A percentile compares a stretch with the other conserved stretches of the same genome.
Evolutionary conservation across 352 stramenopile species (phyloP).

Genomic region (Thraustochytrium striatum): DNA sequence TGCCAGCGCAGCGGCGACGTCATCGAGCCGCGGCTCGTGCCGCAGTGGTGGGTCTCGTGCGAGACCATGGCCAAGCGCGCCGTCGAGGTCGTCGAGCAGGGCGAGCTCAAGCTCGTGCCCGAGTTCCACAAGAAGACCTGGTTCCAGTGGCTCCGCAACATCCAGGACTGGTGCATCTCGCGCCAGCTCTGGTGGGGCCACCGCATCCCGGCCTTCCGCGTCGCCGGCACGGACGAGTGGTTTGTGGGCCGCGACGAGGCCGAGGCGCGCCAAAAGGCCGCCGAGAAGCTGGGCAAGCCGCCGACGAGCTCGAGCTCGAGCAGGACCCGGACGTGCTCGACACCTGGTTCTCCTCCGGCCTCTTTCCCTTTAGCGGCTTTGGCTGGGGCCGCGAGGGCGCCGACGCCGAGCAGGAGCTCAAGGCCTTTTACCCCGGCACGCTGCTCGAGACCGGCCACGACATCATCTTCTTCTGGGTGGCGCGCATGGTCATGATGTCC

Average conservation of each 20-base stretch:
- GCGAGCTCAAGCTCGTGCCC: slow-evolving; percentile 67
- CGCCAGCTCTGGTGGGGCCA: slow-evolving; percentile 99
- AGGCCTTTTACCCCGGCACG: slow-evolving; percentile 79
- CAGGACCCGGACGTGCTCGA: slow-evolving; percentile 99
- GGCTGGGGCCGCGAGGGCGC: slow-evolving; percentile 87
- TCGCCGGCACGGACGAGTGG: slow-evolving; percentile 61
- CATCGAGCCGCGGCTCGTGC: slow-evolving; percentile 52
- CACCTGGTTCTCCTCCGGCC: slow-evolving; percentile 95
- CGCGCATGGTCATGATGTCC: slow-evolving; percentile 99
- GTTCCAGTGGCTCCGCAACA: slow-evolving; percentile 94
- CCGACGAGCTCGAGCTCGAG: slow-evolving; percentile 69
- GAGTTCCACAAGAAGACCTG: slow-evolving; percentile 68
- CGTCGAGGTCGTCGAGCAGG: slow-evolving; percentile 61
- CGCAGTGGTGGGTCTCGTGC: slow-evolving; percentile 54
- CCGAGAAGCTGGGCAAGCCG: slow-evolving; percentile 49
- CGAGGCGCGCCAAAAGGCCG: slow-evolving; percentile 63
- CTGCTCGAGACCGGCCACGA: slow-evolving; percentile 91
- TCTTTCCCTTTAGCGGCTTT: slow-evolving; percentile 90
- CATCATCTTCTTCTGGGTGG: slow-evolving; percentile 99
- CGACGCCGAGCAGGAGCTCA: slow-evolving; percentile 61
- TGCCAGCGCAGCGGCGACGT: slow-evolving; percentile 55
- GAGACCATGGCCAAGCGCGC: slow-evolving; percentile 47
- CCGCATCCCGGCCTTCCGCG: slow-evolving; percentile 95
- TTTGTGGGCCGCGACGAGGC: slow-evolving; percentile 82
- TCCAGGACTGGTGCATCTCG: slow-evolving; percentile 98